phyloP scores from a whole-genome alignment of 768 basidiomycete species.

The Hebeloma cylindrosporum region DNA sequence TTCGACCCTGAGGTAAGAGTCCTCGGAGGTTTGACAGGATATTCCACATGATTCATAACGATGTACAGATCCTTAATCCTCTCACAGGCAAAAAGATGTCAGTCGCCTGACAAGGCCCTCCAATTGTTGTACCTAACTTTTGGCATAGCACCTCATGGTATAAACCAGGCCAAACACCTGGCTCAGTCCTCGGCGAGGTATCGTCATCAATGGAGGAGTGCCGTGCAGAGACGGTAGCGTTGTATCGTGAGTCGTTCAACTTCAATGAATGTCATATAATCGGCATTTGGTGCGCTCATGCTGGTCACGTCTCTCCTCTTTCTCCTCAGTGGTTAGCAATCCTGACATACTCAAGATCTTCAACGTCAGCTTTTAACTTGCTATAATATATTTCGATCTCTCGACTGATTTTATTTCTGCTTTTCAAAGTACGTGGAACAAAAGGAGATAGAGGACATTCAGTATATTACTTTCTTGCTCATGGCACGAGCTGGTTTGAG shows the following conservation, averaged over 20 bases:
- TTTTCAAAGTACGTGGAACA: slow-evolving; percentile 57
- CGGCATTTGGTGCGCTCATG: slow-evolving; percentile 8
- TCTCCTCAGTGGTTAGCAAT: slow-evolving; percentile 76
- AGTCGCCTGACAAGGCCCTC: slow-evolving; percentile 17
- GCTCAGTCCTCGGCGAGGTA: slow-evolving; percentile 80
- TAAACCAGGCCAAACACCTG: slow-evolving; percentile 81
- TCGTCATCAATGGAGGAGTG: slow-evolving; percentile 93
- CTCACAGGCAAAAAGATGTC: slow-evolving; percentile 77
- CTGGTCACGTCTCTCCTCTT: slow-evolving; percentile 7
- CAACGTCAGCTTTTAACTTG: slow-evolving; percentile 45
- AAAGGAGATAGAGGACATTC: slow-evolving; percentile 73
- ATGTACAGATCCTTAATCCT: slow-evolving; percentile 69
- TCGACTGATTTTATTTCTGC: slow-evolving; percentile 1
- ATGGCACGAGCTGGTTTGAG: slow-evolving; percentile 86
- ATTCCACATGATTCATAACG: background rate
- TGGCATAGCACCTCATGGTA: slow-evolving; percentile 79
- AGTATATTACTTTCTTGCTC: slow-evolving; percentile 76
- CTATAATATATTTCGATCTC: background rate
- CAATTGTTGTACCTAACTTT: slow-evolving; percentile 2
- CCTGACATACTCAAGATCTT: slow-evolving; percentile 78
- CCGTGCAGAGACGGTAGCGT: slow-evolving; percentile 84
- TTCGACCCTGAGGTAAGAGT: slow-evolving; percentile 74
- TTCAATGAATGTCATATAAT: too few relatives aligned
- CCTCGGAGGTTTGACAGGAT: background rate
- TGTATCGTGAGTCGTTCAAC: slow-evolving; percentile 58